phyloP scores from a whole-genome alignment of 129 eudicot species.

The Lonicera japonica region DNA sequence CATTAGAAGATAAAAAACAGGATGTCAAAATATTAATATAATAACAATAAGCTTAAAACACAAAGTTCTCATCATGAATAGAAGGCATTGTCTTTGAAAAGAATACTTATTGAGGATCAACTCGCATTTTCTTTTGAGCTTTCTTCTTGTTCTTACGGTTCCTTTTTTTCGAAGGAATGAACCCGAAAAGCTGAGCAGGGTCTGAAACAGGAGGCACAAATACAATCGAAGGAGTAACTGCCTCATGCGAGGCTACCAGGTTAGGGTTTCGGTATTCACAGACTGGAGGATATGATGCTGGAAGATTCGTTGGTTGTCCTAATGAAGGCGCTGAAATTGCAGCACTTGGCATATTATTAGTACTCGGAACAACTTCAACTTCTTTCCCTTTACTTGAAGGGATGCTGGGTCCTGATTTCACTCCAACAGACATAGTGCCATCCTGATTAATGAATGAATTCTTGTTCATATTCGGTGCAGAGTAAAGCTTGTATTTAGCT shows the following conservation, averaged over 20 bases:
- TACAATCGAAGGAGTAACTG: conserved; percentile 10
- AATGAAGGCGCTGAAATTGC: conserved; percentile 1
- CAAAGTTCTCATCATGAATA: no score
- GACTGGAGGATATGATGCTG: conserved; percentile 3
- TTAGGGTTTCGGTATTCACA: conserved; percentile 17
- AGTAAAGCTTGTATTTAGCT: conserved; percentile 33
- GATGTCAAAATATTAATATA: not conserved
- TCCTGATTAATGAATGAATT: conserved; percentile 1
- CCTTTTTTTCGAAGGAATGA: conserved; percentile 25
- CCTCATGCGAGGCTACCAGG: conserved; percentile 7
- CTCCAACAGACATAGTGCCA: conserved; percentile 8
- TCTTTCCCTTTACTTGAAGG: conserved; percentile 12
- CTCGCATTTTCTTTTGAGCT: conserved; percentile 21
- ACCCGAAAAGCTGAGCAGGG: conserved; percentile 3
- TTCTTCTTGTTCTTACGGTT: conserved; percentile 25
- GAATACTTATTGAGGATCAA: conserved; percentile 34
- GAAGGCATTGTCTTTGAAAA: not conserved
- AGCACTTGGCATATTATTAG: not conserved
- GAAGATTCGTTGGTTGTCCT: conserved; percentile 12
- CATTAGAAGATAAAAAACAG: not conserved
- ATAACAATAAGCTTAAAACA: not conserved
- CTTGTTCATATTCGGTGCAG: conserved; percentile 21
- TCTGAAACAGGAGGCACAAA: conserved; percentile 16
- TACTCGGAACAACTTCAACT: conserved; percentile 8
- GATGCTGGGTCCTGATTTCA: not conserved